Evolutionary conservation across 2,329 filamentous ascomycete species (phyloP).

Genomic region (Periconia sp.): DNA sequence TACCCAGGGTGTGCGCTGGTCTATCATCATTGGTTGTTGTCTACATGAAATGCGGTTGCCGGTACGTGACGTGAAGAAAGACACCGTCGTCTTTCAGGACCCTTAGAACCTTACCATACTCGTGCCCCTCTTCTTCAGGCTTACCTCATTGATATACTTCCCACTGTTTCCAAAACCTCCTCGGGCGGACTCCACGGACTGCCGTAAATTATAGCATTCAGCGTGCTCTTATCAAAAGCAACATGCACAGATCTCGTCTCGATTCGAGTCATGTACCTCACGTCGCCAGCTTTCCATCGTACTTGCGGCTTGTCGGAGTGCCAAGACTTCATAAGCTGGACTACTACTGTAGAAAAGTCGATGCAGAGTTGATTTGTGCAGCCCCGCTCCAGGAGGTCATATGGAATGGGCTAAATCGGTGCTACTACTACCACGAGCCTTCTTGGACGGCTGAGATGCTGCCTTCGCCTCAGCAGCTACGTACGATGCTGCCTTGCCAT

Average conservation of each 20-base stretch:
- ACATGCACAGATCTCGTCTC: conserved; percentile 55
- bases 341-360: conserved; percentile 63
- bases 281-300: conserved; percentile 59
- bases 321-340: conserved; percentile 58
- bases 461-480: too few relatives aligned
- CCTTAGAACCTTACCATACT: conserved; percentile 50
- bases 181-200: conserved; percentile 60
- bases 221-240: conserved; percentile 64
- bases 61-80: conserved; percentile 56
- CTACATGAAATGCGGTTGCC: conserved; percentile 42
- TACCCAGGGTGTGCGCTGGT: too few relatives aligned
- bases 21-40: too few relatives aligned
- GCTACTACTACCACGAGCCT: too few relatives aligned
- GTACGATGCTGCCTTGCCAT: too few relatives aligned
- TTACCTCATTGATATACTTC: conserved; percentile 58
- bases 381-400: conserved; percentile 54
- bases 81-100: conserved; percentile 56
- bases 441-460: too few relatives aligned
- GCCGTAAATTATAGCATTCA: conserved; percentile 63
- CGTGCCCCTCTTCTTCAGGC: too few relatives aligned
- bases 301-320: conserved; percentile 50
- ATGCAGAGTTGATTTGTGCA: conserved; percentile 61
- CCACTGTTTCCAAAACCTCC: conserved; percentile 57
- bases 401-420: conserved; percentile 62
- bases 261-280: conserved; percentile 57